Evolutionary conservation across 2,329 filamentous ascomycete species (phyloP).

Genomic region (Fusarium multiceps): DNA sequence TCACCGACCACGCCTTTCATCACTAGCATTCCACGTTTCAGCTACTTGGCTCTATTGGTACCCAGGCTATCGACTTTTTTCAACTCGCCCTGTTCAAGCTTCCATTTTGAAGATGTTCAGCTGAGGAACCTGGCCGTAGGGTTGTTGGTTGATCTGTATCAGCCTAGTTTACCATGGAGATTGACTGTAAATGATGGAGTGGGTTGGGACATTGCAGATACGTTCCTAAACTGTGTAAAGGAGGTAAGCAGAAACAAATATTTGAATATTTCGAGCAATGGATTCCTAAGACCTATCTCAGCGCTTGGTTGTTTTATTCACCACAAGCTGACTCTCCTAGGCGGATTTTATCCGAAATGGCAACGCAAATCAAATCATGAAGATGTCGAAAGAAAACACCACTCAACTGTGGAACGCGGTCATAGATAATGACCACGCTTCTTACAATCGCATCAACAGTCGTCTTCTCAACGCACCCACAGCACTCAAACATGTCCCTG

Average conservation of each 20-base stretch:
- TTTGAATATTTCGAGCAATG: too few relatives aligned
- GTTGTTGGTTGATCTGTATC: constrained; percentile 67
- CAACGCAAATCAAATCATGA: constrained; percentile 90
- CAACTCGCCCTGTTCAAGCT: constrained; percentile 65
- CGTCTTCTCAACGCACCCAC: constrained; percentile 81
- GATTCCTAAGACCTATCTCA: background rate
- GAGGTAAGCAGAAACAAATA: constrained; percentile 58
- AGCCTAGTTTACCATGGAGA: constrained; percentile 65
- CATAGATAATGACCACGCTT: constrained; percentile 77
- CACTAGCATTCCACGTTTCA: constrained; percentile 66
- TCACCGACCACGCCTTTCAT: constrained; percentile 62
- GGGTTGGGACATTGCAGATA: constrained; percentile 70
- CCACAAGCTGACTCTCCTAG: constrained; percentile 48
- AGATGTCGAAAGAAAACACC: constrained; percentile 84
- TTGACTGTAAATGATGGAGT: constrained; percentile 65
- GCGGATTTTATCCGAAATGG: constrained; percentile 91
- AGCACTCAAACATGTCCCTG: constrained; percentile 82
- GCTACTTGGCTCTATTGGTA: constrained; percentile 68
- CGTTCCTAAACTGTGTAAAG: constrained; percentile 73
- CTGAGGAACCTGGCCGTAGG: constrained; percentile 65
- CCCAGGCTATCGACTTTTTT: constrained; percentile 67
- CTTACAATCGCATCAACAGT: constrained; percentile 79
- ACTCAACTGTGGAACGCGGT: constrained; percentile 85
- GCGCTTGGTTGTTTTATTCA: background rate
- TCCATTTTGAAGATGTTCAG: constrained; percentile 67